Conservation (phyloP, 768 basidiomycete genomes). For the Lentinula boryana region DNA sequence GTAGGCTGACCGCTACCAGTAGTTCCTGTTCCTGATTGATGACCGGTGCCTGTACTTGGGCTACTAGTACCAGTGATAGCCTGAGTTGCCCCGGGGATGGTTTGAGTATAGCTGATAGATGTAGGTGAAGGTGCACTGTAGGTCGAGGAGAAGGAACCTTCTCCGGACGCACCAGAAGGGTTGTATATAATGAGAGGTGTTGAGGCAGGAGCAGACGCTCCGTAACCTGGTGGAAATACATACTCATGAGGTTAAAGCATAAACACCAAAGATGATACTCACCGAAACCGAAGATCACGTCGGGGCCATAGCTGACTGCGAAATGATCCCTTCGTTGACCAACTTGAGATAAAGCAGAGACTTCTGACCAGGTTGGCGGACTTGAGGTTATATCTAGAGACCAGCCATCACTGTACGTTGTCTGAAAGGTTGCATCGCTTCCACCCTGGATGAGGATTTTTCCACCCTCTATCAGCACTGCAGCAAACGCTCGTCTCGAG, state of each 20-base stretch:
- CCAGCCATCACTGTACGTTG: constrained; percentile 63
- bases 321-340: constrained; percentile 71
- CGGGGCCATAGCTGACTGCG: constrained; percentile 52
- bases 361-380: constrained; percentile 55
- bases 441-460: constrained; percentile 76
- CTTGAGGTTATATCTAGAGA: constrained; percentile 51
- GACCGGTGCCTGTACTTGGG: not conserved
- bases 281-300: constrained; percentile 80
- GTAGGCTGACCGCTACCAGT: constrained; percentile 14
- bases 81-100: constrained; percentile 27
- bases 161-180: constrained; percentile 15
- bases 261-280: constrained; percentile 18
- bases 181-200: constrained; percentile 52
- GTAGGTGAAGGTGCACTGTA: constrained; percentile 30
- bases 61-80: constrained; percentile 12
- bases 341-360: constrained; percentile 47
- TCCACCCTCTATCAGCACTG: constrained; percentile 39
- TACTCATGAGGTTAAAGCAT: not conserved
- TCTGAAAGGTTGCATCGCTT: constrained; percentile 48
- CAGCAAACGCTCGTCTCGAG: constrained; percentile 61
- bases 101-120: constrained; percentile 22
- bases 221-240: constrained; percentile 34
- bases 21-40: constrained; percentile 13
- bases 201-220: constrained; percentile 43
- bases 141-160: constrained; percentile 33